phyloP scores from a whole-genome alignment of 2,329 filamentous ascomycete species.

The Ceratocystis cacaofunesta region DNA sequence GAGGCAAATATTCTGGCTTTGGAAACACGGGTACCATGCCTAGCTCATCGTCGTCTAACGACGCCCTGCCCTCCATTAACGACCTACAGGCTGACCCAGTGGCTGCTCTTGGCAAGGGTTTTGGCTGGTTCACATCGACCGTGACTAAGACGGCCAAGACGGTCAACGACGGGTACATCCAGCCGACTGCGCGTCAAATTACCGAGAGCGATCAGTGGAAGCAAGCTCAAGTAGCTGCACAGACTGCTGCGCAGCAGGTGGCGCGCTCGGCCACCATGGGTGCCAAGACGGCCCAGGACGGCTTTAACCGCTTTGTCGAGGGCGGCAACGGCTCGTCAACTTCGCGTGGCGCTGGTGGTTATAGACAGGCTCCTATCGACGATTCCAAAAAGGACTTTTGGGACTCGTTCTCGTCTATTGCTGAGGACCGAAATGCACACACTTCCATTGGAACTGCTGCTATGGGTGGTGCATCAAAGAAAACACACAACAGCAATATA shows the following conservation, averaged over 20 bases:
- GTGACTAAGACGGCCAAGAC: constrained; percentile 83
- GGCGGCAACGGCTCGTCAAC: constrained; percentile 35
- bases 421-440: constrained; percentile 36
- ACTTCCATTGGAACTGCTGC: constrained; percentile 38
- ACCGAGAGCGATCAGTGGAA: constrained; percentile 65
- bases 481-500: constrained; percentile 15
- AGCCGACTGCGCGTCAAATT: constrained; percentile 68
- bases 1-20: constrained; percentile 85
- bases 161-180: constrained; percentile 81
- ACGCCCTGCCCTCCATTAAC: constrained; percentile 52
- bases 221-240: constrained; percentile 32
- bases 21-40: constrained; percentile 72
- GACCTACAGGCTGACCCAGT: constrained; percentile 87
- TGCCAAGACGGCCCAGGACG: constrained; percentile 60
- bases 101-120: constrained; percentile 75
- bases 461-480: constrained; percentile 26
- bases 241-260: constrained; percentile 47
- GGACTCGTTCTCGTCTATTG: constrained; percentile 71
- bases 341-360: constrained; percentile 19
- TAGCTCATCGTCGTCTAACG: constrained; percentile 27
- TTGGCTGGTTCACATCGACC: constrained; percentile 83
- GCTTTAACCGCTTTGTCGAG: constrained; percentile 79
- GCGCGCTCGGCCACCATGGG: constrained; percentile 53
- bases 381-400: constrained; percentile 72
- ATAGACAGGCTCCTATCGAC: constrained; percentile 32